Conservation (phyloP, 192 early-diverging fungal genomes). For the Umbelopsis vinacea region DNA sequence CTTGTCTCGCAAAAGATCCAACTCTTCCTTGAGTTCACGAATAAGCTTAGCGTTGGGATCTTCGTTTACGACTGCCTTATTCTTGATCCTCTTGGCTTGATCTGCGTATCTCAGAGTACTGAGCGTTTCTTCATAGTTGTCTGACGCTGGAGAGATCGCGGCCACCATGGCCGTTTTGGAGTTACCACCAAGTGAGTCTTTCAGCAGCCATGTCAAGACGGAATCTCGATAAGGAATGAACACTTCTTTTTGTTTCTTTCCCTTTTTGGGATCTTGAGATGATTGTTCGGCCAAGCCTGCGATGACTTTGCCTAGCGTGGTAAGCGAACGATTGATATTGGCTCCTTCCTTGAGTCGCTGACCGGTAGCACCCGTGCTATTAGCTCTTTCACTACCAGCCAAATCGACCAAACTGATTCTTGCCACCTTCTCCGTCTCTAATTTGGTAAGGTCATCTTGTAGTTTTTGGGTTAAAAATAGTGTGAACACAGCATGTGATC, state of each 20-base stretch:
- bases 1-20: slow-evolving; percentile 63
- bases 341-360: slow-evolving; percentile 87
- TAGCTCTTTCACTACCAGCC: slow-evolving; percentile 92
- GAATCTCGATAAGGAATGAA: slow-evolving; percentile 95
- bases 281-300: slow-evolving; percentile 81
- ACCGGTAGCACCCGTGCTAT: slow-evolving; percentile 84
- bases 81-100: slow-evolving; percentile 90
- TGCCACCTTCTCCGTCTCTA: slow-evolving; percentile 75
- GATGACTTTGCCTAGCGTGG: slow-evolving; percentile 93
- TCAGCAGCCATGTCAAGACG: slow-evolving; percentile 64
- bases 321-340: slow-evolving; percentile 93
- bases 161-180: slow-evolving; percentile 85
- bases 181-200: slow-evolving; percentile 85
- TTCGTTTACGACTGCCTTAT: slow-evolving; percentile 91
- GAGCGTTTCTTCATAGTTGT: slow-evolving; percentile 75
- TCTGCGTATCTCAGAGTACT: slow-evolving; percentile 91
- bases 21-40: slow-evolving; percentile 83
- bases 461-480: slow-evolving; percentile 72
- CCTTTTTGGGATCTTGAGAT: slow-evolving; percentile 39
- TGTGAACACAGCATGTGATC: slow-evolving; percentile 88
- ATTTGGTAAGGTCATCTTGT: slow-evolving; percentile 49
- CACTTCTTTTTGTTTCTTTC: slow-evolving; percentile 49
- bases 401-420: slow-evolving; percentile 90
- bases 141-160: slow-evolving; percentile 74
- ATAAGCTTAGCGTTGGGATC: slow-evolving; percentile 80